Evolutionary conservation across 306 rosid species (phyloP).

Genomic region (Cicer yamashitae): DNA sequence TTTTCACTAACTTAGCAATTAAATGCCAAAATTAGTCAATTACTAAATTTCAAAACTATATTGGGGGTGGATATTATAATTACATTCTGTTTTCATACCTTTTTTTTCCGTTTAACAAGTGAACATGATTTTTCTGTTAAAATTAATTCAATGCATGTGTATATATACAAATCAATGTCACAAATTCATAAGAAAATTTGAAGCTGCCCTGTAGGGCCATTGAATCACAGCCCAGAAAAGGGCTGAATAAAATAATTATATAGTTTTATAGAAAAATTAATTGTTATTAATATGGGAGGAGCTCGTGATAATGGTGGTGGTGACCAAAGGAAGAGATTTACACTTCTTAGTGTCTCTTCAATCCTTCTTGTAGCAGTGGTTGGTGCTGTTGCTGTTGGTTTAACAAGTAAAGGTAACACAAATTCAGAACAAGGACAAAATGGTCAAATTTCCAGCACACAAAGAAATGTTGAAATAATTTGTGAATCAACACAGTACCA

Average conservation of each 20-base stretch:
- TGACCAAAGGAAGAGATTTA: neutral
- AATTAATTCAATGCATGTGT: neutral
- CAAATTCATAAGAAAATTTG: neutral
- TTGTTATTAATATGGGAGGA: constrained; percentile 18
- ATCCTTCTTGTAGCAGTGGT: constrained; percentile 47
- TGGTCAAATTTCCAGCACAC: constrained; percentile 9
- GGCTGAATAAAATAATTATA: neutral
- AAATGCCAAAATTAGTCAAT: constrained; percentile 20
- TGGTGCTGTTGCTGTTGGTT: neutral
- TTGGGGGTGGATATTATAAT: constrained; percentile 7
- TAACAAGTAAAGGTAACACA: neutral
- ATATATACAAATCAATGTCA: constrained; percentile 22
- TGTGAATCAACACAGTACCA: constrained; percentile 67
- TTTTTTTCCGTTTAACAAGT: constrained; percentile 42
- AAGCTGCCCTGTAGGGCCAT: constrained; percentile 38
- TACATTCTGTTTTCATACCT: constrained; percentile 5
- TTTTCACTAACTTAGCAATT: constrained; percentile 21
- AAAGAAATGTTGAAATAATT: constrained; percentile 47
- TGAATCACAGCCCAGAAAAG: constrained; percentile 10
- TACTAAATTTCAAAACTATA: constrained; percentile 3
- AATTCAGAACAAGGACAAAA: neutral
- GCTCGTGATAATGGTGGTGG: neutral
- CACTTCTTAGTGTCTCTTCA: constrained; percentile 42
- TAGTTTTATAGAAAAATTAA: neutral
- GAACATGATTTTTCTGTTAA: constrained; percentile 20